Evolutionary conservation across 1,284 basidiomycete species (phyloP).

Genomic region (Rhodotorula sp.): DNA sequence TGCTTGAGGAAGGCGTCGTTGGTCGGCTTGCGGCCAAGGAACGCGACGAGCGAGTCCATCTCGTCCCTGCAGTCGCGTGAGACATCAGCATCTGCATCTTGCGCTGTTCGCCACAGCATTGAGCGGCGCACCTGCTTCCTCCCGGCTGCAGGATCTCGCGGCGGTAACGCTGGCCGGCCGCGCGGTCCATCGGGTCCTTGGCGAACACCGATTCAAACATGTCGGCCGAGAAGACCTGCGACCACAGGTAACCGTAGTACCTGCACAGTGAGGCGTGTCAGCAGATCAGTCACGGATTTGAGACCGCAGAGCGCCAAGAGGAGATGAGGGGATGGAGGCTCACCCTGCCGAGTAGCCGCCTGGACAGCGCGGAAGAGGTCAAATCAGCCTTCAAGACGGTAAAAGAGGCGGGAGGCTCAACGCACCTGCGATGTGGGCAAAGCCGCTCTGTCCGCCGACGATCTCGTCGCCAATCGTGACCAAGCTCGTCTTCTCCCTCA

Average conservation of each 20-base stretch:
- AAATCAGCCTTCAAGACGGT: not conserved
- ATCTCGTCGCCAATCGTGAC: constrained; percentile 61
- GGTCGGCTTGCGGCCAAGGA: constrained; percentile 74
- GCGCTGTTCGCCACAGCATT: not conserved
- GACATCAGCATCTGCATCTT: not conserved
- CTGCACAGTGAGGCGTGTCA: not conserved
- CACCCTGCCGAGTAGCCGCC: constrained; percentile 17
- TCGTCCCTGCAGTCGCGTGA: constrained; percentile 57
- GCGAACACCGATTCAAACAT: constrained; percentile 81
- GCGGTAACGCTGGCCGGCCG: constrained; percentile 58
- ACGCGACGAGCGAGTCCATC: constrained; percentile 63
- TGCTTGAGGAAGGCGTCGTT: constrained; percentile 73
- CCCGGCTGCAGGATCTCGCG: constrained; percentile 61
- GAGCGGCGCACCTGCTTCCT: constrained; percentile 49
- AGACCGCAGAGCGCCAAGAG: not conserved
- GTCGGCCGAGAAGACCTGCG: constrained; percentile 72
- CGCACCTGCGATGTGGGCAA: constrained; percentile 64
- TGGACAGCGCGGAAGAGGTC: not conserved
- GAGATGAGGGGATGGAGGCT: not conserved
- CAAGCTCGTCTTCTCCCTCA: constrained; percentile 67
- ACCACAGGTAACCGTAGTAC: constrained; percentile 69
- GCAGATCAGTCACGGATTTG: not conserved
- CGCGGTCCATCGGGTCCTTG: constrained; percentile 67
- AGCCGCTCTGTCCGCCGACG: constrained; percentile 68
- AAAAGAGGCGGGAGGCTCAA: not conserved